Percentiles rank a stretch among this genome's conserved stretches.
Evolutionary conservation across 176 grass and related monocot genomes (phyloP).

Genomic region (Oryza nivara): DNA sequence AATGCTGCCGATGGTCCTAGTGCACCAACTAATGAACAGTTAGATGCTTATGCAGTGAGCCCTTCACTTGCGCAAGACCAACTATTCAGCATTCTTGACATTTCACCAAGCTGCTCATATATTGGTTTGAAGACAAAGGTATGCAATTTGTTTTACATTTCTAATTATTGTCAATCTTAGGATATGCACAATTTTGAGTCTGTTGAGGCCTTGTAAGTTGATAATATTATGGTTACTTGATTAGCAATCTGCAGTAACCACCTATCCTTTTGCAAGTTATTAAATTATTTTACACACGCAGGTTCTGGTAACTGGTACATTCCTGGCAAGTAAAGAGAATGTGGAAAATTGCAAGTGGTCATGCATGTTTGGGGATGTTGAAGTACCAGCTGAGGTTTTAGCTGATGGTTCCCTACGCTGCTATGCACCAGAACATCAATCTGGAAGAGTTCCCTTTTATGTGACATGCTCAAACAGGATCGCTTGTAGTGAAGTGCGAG

Average conservation of each 20-base stretch:
- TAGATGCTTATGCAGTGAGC: constrained; percentile 68
- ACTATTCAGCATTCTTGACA: constrained; percentile 80
- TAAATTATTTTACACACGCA: constrained; percentile 45
- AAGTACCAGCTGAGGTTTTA: constrained; percentile 86
- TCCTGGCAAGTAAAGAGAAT: constrained; percentile 52
- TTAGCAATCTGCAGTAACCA: not conserved
- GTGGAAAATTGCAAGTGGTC: constrained; percentile 70
- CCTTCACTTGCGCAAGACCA: constrained; percentile 85
- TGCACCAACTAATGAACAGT: constrained; percentile 52
- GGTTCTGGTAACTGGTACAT: constrained; percentile 83
- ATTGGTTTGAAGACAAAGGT: constrained; percentile 74
- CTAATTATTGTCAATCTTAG: constrained; percentile 5
- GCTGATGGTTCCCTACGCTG: constrained; percentile 70
- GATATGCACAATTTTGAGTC: not conserved
- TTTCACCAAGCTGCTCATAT: constrained; percentile 68
- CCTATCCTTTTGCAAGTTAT: not conserved
- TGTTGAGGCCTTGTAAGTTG: constrained; percentile 3
- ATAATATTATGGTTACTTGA: constrained; percentile 30
- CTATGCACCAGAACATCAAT: constrained; percentile 62
- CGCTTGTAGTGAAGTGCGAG: constrained; percentile 85
- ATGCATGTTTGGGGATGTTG: constrained; percentile 93
- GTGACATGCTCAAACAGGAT: constrained; percentile 82
- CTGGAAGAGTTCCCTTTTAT: constrained; percentile 79
- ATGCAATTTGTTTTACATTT: not conserved
- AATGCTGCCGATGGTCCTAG: constrained; percentile 56